phyloP scores from a whole-genome alignment of 805 yeast genomes.

The Komagataella pastoris region DNA sequence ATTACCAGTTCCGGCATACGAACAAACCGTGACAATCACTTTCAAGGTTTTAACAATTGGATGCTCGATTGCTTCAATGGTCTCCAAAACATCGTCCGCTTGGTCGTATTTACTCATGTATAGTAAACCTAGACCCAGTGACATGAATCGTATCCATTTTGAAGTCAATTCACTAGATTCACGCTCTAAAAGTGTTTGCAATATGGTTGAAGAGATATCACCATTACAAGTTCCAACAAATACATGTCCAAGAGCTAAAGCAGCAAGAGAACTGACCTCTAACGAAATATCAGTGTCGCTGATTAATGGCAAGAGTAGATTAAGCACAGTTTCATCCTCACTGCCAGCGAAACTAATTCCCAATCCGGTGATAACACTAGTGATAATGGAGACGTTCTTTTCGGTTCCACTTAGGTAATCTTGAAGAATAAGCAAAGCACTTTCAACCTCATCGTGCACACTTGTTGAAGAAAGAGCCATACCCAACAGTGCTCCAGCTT shows the following conservation, averaged over 20 bases:
- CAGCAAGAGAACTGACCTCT: constrained; percentile 76
- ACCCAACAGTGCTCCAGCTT: constrained; percentile 95
- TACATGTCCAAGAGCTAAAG: constrained; percentile 84
- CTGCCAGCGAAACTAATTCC: constrained; percentile 96
- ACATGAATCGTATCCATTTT: constrained; percentile 82
- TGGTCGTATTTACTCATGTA: constrained; percentile 92
- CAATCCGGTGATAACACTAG: constrained; percentile 80
- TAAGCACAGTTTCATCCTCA: constrained; percentile 70
- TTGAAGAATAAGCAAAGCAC: constrained; percentile 74
- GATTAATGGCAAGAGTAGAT: constrained; percentile 67
- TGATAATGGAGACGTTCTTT: constrained; percentile 46
- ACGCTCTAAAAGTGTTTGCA: constrained; percentile 84
- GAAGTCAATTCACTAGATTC: constrained; percentile 63
- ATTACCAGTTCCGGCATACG: constrained; percentile 96
- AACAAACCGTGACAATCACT: constrained; percentile 82
- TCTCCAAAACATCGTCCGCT: constrained; percentile 87
- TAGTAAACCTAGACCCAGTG: constrained; percentile 81
- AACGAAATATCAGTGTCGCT: constrained; percentile 63
- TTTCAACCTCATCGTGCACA: constrained; percentile 92
- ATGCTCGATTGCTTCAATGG: constrained; percentile 89
- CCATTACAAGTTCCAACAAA: constrained; percentile 95
- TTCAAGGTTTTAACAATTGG: constrained; percentile 84
- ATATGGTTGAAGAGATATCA: constrained; percentile 82
- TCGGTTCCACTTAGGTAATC: constrained; percentile 44
- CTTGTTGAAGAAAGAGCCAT: constrained; percentile 87